Conservation (phyloP, 441 rosid species). For the Aquilaria agallochum region DNA sequence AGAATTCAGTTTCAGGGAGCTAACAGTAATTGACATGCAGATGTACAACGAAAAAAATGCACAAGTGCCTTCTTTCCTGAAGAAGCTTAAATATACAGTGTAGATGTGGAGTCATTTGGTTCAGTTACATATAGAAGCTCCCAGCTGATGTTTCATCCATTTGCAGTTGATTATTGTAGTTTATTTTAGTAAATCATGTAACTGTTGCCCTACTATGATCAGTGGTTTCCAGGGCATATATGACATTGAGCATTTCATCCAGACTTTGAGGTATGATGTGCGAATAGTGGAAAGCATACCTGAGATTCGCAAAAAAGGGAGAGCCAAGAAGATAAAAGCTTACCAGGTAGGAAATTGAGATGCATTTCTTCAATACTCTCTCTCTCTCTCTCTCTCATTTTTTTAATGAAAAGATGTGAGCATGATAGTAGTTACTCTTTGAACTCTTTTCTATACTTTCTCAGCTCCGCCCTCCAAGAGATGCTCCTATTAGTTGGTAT, state of each 20-base stretch:
- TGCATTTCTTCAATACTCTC: background rate
- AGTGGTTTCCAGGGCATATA: constrained; percentile 96
- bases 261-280: constrained; percentile 74
- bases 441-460: constrained; percentile 10
- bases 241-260: constrained; percentile 91
- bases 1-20: too few relatives aligned
- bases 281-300: constrained; percentile 86
- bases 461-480: constrained; percentile 88
- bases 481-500: constrained; percentile 93
- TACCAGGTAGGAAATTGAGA: constrained; percentile 50
- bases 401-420: too few relatives aligned
- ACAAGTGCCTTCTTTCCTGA: too few relatives aligned
- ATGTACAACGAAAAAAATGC: too few relatives aligned
- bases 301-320: constrained; percentile 84
- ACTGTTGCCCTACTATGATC: constrained; percentile 12
- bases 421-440: background rate
- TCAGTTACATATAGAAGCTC: too few relatives aligned
- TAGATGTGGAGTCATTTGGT: too few relatives aligned
- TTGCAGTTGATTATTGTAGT: too few relatives aligned
- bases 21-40: too few relatives aligned
- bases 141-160: too few relatives aligned
- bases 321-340: constrained; percentile 81
- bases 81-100: too few relatives aligned
- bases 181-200: too few relatives aligned
- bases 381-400: too few relatives aligned